Evolutionary conservation across 148 eudicot species (phyloP), one percentile per base, ranked within the genome.

Genomic region (Rhododendron ovatum): DNA sequence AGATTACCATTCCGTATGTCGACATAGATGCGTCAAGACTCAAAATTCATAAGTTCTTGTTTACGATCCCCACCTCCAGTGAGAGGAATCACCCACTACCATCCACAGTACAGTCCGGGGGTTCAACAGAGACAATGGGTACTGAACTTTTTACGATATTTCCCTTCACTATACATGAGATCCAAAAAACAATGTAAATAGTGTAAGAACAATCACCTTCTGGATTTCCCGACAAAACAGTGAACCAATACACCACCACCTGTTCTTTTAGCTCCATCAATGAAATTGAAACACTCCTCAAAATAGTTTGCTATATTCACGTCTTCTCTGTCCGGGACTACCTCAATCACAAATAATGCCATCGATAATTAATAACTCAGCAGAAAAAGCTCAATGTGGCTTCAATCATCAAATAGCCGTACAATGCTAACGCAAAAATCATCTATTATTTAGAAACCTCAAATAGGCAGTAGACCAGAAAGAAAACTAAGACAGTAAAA

Each of bases 221-320:
- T 93, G 24, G 98, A 97, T 93, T 55, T 93, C 85, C 99, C 99
- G n/a, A 89, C 92, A 87, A 97, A 92, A 91, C 99, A 97, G 87
- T 97, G 99, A 35, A 97, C 98, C 91, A 97, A 89, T 17, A 95
- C 95, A 45, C 94, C 95, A 45, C 94, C 95, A 80, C 95, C 96
- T 7, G 45, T 74, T 83, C 87, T 85, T 90, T 89, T 92, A 84
- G 94, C 99, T 89, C 93, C 98, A 39, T 95, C 98, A 41, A 97
- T 94, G 89, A 97, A 97, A 43, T 87, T 47, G 51, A 97, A 91
- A 85, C 98, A 95, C 65, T 93, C 98, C 79, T 91, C 95, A 86
- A 97, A 97, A 87, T 93, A 90, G 50, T 84, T 91, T 37, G 93
- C 90, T 82, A 97, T 89, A 86, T 90, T 73, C 47, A 89, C 86